Evolutionary conservation across 345 rosid genomes (phyloP).

Genomic region (Rhodomyrtus tomentosa): DNA sequence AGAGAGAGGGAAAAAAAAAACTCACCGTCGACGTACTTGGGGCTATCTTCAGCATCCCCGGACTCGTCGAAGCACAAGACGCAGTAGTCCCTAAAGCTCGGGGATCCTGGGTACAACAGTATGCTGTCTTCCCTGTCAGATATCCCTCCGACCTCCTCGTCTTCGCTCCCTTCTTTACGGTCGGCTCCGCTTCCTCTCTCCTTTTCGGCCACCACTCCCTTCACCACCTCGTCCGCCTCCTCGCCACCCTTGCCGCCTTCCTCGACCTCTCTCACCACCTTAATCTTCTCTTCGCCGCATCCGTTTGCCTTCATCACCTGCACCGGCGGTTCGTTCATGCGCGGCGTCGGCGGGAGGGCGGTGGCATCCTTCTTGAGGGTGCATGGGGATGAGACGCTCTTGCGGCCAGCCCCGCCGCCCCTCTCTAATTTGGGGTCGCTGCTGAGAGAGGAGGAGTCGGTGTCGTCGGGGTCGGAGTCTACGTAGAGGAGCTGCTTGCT

Average conservation of each 20-base stretch:
- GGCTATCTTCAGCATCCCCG: background rate
- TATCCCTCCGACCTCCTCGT: background rate
- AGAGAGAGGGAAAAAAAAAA: background rate
- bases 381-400: background rate
- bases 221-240: background rate
- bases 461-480: background rate
- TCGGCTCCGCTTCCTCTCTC: background rate
- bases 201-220: background rate
- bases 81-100: constrained; percentile 37
- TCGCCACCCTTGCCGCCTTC: background rate
- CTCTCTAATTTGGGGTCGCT: background rate
- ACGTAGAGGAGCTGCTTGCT: background rate
- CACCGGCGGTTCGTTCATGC: background rate
- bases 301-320: background rate
- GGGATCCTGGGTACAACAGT: constrained; percentile 11
- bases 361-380: background rate
- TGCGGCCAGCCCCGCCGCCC: background rate
- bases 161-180: too few species aligned
- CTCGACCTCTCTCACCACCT: background rate
- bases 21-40: background rate
- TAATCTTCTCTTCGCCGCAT: background rate
- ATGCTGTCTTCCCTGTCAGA: constrained; percentile 2
- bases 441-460: background rate
- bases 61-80: background rate
- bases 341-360: background rate